phyloP scores from a whole-genome alignment of 805 yeast species.

The Cyberlindnera bimundalis region DNA sequence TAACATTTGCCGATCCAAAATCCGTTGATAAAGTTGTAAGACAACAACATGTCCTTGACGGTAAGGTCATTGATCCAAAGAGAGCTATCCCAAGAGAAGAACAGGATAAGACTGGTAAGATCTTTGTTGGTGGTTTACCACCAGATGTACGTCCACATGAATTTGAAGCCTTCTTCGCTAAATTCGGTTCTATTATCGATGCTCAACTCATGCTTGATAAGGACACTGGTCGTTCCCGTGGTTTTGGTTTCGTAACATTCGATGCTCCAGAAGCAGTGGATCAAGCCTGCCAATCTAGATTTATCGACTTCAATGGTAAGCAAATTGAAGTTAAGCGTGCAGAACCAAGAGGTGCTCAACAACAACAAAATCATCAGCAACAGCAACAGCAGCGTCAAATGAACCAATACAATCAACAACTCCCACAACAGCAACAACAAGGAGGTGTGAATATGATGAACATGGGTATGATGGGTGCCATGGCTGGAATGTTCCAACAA shows the following conservation, averaged over 20 bases:
- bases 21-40: constrained; percentile 85
- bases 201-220: constrained; percentile 97
- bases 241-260: constrained; percentile 94
- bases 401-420: too few species aligned
- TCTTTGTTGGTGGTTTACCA: constrained; percentile 95
- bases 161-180: constrained; percentile 79
- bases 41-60: constrained; percentile 86
- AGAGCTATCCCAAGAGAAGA: constrained; percentile 97
- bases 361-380: constrained; percentile 35
- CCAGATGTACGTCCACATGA: constrained; percentile 90
- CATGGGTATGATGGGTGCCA: constrained; percentile 9
- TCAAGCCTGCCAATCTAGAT: constrained; percentile 76
- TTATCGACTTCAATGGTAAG: constrained; percentile 80
- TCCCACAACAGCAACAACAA: constrained; percentile 24
- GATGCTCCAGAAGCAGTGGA: constrained; percentile 95
- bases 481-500: constrained; percentile 15
- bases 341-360: constrained; percentile 73
- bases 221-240: constrained; percentile 95
- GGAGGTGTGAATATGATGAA: constrained; percentile 3
- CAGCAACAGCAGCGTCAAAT: constrained; percentile 27
- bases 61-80: constrained; percentile 95
- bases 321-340: constrained; percentile 82
- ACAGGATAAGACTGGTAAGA: constrained; percentile 94
- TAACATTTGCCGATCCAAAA: constrained; percentile 77
- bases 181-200: constrained; percentile 88